phyloP scores from a whole-genome alignment of 768 basidiomycete genomes.

The Kwoniella europaea region DNA sequence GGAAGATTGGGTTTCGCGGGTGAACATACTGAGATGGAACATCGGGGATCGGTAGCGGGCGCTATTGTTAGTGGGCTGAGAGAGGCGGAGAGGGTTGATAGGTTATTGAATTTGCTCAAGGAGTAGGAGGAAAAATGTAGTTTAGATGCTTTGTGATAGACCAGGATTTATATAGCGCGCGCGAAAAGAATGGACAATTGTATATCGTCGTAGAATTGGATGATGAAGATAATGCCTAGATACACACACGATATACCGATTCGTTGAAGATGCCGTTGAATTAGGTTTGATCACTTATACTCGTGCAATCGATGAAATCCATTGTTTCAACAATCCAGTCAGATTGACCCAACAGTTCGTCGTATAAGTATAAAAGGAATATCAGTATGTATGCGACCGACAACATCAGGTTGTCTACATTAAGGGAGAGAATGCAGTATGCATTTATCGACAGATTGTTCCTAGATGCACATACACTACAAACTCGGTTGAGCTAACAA shows the following conservation, averaged over 20 bases:
- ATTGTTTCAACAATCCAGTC: too few species aligned
- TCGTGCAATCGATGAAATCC: too few species aligned
- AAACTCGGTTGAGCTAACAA: background rate
- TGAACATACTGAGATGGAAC: slow-evolving; percentile 61
- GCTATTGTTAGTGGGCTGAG: slow-evolving; percentile 58
- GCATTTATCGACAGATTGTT: background rate
- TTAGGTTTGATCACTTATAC: too few species aligned
- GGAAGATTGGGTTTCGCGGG: slow-evolving; percentile 60
- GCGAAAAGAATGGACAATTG: too few species aligned
- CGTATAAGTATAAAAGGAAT: background rate
- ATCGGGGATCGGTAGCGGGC: slow-evolving; percentile 58
- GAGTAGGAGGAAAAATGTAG: background rate
- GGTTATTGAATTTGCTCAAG: slow-evolving; percentile 41
- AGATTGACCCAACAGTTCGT: background rate
- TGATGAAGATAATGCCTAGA: background rate
- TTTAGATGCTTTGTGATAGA: background rate
- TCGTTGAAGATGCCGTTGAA: too few species aligned
- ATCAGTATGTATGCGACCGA: background rate
- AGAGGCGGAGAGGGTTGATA: slow-evolving; percentile 57
- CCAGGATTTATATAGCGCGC: too few species aligned
- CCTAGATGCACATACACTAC: background rate
- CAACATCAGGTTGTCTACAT: background rate
- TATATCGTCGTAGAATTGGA: background rate
- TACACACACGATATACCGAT: too few species aligned
- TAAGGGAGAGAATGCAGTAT: background rate